Base-by-base conservation (phyloP, 805 yeast species). In the Phaffomyces opuntiae region DNA sequence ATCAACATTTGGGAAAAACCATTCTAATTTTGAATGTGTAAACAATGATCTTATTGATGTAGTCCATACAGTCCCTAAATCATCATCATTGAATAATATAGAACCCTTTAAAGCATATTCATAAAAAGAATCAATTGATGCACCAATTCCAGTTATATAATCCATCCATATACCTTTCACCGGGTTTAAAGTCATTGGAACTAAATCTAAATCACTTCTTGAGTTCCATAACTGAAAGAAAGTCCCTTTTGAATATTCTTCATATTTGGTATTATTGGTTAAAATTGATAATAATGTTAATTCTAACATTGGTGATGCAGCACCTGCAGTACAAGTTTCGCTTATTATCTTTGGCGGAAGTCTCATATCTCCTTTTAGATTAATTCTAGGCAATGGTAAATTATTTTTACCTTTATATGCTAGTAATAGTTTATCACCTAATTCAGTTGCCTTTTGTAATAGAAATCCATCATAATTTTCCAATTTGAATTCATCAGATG, bases 271-370 rank as follows among this genome's bases (percentile, higher is more conserved):
- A 59, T 90, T 91, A 5, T 84, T 83, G 0, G 96, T 85, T 24
- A 91, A 68, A 42, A 78, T 65, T 1, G 95, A 86, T 27, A 90
- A 67, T 35, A 90, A 63, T 0, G 90, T 77, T 60, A 91, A 77
- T 63, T 90, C 98, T 35, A 90, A 67, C 49, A 88, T 73, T 3
- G 95, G 86, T 1, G 90, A 80, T 0, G 89, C 83, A 16, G 90
- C 91, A 3, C 96, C 97, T 0, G 96, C 84, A 0, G 89, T 77
- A 59, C 96, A 89, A 7, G 89, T 89, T 49, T 87, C 95, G 12
- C 67, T 52, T 42, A 76, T 73, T 6, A 77, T 49, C 1, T 59
- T 56, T 7, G 62, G 49, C 0, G 84, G 78, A 0, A 81, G 51
- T 0, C 66, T 43, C 33, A 63, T 44, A 1, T 77, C 67, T 0